Percentiles rank a stretch among this genome's conserved stretches.
Evolutionary conservation across 2,329 filamentous ascomycete species (phyloP).

Genomic region (Aaosphaeria pasadenensis): DNA sequence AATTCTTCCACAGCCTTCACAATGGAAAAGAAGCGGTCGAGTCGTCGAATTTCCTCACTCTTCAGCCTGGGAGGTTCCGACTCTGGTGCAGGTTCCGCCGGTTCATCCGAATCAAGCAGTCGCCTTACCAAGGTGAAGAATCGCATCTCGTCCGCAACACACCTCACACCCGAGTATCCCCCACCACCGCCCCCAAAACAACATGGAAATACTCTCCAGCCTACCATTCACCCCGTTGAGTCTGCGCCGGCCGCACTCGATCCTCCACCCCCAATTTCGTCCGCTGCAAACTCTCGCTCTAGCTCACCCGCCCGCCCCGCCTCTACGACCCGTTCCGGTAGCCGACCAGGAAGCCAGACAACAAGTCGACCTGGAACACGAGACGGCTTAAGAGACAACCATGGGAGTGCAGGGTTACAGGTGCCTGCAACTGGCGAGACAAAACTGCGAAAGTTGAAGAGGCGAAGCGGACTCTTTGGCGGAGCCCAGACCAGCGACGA

Average conservation of each 20-base stretch:
- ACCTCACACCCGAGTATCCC: conserved; percentile 29
- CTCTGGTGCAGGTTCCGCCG: conserved; percentile 14
- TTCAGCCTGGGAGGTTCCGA: conserved; percentile 25
- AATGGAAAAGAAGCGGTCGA: conserved; percentile 29
- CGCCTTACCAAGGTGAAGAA: conserved; percentile 30
- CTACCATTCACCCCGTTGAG: conserved; percentile 26
- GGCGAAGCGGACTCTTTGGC: conserved; percentile 34
- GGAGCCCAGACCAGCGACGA: conserved; percentile 23
- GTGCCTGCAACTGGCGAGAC: conserved; percentile 10
- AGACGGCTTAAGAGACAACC: too few relatives aligned
- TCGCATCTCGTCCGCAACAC: conserved; percentile 28
- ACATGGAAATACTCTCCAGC: conserved; percentile 9
- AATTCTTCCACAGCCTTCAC: conserved; percentile 3
- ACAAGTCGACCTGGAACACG: background rate
- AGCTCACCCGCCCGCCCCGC: conserved; percentile 16
- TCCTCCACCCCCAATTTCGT: conserved; percentile 18
- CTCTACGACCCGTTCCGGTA: conserved; percentile 4
- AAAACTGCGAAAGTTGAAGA: conserved; percentile 28
- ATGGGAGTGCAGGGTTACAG: background rate
- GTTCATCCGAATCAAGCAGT: conserved; percentile 26
- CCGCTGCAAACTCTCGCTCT: conserved; percentile 18
- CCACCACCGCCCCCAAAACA: conserved; percentile 15
- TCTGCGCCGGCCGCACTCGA: conserved; percentile 19
- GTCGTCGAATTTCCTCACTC: conserved; percentile 31
- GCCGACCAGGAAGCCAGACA: conserved; percentile 11